Base-by-base conservation (phyloP, 768 basidiomycete genomes). In the Rhizopogon vesiculosus region DNA sequence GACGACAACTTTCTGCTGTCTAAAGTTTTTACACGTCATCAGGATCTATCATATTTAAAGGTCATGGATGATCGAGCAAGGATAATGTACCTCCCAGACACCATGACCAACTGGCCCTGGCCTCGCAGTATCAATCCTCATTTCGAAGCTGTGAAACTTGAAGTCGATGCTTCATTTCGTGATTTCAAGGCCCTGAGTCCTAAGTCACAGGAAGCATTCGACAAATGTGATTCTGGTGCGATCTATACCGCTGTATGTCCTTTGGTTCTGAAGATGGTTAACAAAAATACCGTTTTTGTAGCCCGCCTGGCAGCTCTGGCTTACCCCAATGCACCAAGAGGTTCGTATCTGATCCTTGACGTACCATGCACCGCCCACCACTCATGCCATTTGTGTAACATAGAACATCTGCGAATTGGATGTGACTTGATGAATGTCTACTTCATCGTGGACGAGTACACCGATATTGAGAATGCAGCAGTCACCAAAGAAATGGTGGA, bases 21-120 rank as follows among this genome's bases (percentile, higher is more conserved):
- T 25, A 25, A 25, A 25, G 31, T 2, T 33, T 9, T 8, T 33
- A 33, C 7, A 2, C 31, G 31, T 33, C 31, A 33, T 33, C 9
- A 9, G 31, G 9, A 33, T 7, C 31, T 31, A 31, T n/a, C n/a
- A n/a, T 31, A 31, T 31, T 1, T 31, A 7, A 31, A 31, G 9
- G 31, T 31, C 33, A 35, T 35, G 10, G 33, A 35, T 1, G 9
- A 35, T 35, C 10, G 3, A 9, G 33, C 8, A 13, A 22, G 13
- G 19, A 44, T 51, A 43, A 39, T 57, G 10, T 59, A 60, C 48
- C 64, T 78, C 39, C 77, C 78, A 3, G 67, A 75, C 29, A 73
- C 72, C 7, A 65, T 81, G 40, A 58, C 59, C 12, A 62, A 62
- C 16, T 81, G 78, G 78, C 76, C 77, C 1, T 79, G 75, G 76